phyloP scores from a whole-genome alignment of 2,329 filamentous ascomycete genomes.

The Monilinia fructicola region DNA sequence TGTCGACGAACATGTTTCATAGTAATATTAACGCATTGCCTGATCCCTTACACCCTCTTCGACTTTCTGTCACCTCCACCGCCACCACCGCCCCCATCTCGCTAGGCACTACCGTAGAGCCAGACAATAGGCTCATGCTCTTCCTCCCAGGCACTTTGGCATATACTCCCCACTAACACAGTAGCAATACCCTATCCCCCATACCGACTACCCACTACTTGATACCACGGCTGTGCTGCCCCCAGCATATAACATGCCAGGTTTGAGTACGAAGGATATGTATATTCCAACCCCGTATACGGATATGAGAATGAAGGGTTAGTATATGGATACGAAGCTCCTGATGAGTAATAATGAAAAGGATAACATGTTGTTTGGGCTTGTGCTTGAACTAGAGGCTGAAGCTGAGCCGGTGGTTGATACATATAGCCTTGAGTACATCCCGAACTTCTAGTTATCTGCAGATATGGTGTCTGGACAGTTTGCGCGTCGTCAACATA shows the following conservation, averaged over 20 bases:
- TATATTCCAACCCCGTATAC: background rate
- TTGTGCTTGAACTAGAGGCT: background rate
- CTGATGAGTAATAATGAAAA: background rate
- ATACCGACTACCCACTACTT: background rate
- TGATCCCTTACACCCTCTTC: background rate
- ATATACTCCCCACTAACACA: background rate
- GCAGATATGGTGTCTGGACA: background rate
- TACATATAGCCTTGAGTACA: background rate
- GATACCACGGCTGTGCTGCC: background rate
- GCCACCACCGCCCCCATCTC: background rate
- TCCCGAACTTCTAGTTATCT: too few relatives aligned
- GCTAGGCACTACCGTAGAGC: background rate
- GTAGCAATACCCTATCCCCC: background rate
- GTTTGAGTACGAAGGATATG: background rate
- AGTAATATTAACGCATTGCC: background rate
- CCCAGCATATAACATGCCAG: background rate
- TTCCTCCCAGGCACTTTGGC: background rate
- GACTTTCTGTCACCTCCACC: too few relatives aligned
- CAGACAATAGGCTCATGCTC: background rate
- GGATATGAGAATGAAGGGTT: background rate
- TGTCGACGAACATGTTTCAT: background rate
- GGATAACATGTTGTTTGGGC: background rate
- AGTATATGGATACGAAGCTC: background rate
- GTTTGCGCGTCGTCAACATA: background rate
- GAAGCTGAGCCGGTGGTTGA: background rate